Evolutionary conservation across 2,329 filamentous ascomycete species (phyloP).

Genomic region (Pseudogymnoascus sp.): DNA sequence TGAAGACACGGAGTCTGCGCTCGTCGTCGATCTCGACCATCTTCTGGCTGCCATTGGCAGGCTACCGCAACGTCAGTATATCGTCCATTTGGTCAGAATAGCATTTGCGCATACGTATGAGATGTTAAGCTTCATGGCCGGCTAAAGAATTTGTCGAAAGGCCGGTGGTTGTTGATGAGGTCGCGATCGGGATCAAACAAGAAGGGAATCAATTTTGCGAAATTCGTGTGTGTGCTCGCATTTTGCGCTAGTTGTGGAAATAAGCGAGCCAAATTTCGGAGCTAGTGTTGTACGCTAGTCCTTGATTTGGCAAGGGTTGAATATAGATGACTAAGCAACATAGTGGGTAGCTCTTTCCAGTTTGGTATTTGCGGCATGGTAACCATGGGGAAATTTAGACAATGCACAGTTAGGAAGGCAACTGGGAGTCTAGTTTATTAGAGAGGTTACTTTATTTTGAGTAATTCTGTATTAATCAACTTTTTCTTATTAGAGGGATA

Average conservation of each 20-base stretch:
- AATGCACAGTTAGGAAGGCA: neutral
- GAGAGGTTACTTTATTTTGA: too few relatives aligned
- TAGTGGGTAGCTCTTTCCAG: neutral
- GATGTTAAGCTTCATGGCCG: conserved; percentile 64
- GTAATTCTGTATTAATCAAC: neutral
- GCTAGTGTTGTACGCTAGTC: neutral
- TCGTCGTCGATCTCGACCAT: conserved; percentile 99
- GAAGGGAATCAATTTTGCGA: conserved; percentile 8
- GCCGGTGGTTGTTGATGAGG: conserved; percentile 8
- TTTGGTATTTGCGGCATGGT: neutral
- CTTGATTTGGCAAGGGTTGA: neutral
- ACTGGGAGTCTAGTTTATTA: neutral
- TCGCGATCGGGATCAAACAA: conserved; percentile 9
- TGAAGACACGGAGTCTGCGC: conserved; percentile 97
- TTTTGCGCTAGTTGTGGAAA: conserved; percentile 4
- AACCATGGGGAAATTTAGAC: neutral
- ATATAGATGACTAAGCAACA: neutral
- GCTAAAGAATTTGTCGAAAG: conserved; percentile 9
- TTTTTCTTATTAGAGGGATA: neutral
- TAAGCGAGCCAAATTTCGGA: conserved; percentile 7
- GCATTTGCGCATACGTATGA: conserved; percentile 31
- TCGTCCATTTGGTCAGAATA: conserved; percentile 50
- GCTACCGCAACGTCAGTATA: conserved; percentile 48
- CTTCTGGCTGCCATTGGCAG: conserved; percentile 99
- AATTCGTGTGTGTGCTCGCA: conserved; percentile 10